Base-by-base conservation (phyloP, 1,139 yeast genomes). In the Magnusiomyces ingens region DNA sequence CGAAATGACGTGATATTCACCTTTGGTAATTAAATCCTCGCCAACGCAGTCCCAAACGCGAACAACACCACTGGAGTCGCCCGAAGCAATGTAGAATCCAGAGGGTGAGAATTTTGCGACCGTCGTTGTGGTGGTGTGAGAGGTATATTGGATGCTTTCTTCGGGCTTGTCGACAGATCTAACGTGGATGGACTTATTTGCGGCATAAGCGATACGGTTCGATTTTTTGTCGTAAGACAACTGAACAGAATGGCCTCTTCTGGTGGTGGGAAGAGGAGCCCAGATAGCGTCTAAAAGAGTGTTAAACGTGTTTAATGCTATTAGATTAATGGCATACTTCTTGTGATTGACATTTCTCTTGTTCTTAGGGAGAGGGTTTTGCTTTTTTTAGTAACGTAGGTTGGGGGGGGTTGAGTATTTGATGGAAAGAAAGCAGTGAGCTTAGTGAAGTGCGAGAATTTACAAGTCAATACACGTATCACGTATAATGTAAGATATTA, bases 41-140 rank as follows among this genome's bases (percentile, higher is more conserved):
- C 78, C 76, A 5, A 72, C 78, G 45, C 81, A 75, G 63, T 89
- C 95, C 97, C 98, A 91, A 47, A 93, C 80, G 61, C 87, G 85
- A 49, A 93, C 93, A 57, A 80, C 79, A 29, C 99, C 99, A 11
- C 83, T 72, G 61, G 83, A 89, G 65, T 93, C 99, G 46, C 96
- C 99, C 1, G 95, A 85, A 1, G 96, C 97, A 36, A 93, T 73
- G 68, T 88, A 91, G 68, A 77, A 85, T 1, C 99, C 98, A 13
- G 91, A 82, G 1, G 98, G 96, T 0, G 96, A 76, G 67, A 93
- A 89, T 45, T 81, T 78, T 11, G 94, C 97, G 4, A 85, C 95
- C 0, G 95, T 85, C 29, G 95, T 86, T 40, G 78, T 71, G 42
- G 75, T 74, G 45, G 78, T 77, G 69, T 93, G 99, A 51, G 80